These are phyloP conservation scores for Ascoidea rubescens DNA, from an alignment of 805 yeast species.

Conservation along the genomic window DNA sequence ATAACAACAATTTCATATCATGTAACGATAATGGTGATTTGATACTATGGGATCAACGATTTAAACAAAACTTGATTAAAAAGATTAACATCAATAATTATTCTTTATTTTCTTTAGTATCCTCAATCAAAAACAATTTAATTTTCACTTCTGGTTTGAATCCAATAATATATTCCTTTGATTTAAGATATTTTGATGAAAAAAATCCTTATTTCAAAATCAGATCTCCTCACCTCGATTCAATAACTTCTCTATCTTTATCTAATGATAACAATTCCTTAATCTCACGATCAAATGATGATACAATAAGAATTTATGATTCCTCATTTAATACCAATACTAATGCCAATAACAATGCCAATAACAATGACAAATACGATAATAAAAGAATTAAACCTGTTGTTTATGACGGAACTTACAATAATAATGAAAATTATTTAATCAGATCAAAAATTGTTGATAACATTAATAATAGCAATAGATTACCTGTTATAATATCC, in stretches of 20 bases:
- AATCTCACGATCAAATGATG: conserved; percentile 41
- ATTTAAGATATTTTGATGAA: conserved; percentile 27
- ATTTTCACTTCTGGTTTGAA: conserved; percentile 58
- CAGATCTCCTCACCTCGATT: conserved; percentile 28
- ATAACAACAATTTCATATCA: conserved; percentile 25
- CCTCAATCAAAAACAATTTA: conserved; percentile 23
- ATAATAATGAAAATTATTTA: conserved; percentile 36
- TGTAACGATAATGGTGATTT: conserved; percentile 56
- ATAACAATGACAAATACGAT: conserved; percentile 12
- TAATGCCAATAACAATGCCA: conserved; percentile 13
- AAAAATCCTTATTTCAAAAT: conserved; percentile 29
- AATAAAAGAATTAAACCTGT: conserved; percentile 27
- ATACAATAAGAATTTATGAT: conserved; percentile 42
- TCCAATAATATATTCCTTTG: conserved; percentile 46
- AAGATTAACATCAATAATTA: conserved; percentile 28
- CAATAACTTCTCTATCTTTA: conserved; percentile 41
- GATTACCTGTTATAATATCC: conserved; percentile 23
- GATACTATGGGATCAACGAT: conserved; percentile 51
- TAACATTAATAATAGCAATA: conserved; percentile 15
- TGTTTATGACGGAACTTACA: conserved; percentile 42
- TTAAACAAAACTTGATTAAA: conserved; percentile 25
- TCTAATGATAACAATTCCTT: conserved; percentile 31
- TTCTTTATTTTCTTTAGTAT: conserved; percentile 44
- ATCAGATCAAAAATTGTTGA: conserved; percentile 31
- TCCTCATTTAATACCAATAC: conserved; percentile 19